Evolutionary conservation across 192 early-diverging fungal species (phyloP).

Genomic region (Linnemannia zychae): DNA sequence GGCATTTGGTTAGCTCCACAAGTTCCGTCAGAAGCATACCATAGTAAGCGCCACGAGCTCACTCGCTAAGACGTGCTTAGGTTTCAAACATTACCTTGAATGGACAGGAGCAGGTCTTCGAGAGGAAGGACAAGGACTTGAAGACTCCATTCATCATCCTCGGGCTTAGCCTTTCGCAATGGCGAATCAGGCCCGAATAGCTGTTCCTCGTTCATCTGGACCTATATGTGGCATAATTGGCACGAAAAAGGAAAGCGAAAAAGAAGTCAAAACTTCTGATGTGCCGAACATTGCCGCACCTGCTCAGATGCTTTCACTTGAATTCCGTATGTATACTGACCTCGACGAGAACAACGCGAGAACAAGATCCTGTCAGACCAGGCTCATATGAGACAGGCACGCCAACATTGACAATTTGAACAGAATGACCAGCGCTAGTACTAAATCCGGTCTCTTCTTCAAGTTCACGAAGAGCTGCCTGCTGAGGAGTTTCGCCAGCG

Average conservation of each 20-base stretch:
- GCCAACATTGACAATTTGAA: slow-evolving; percentile 27
- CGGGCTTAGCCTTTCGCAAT: slow-evolving; percentile 34
- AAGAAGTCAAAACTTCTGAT: too few species aligned
- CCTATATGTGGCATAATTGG: slow-evolving; percentile 39
- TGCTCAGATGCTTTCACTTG: background rate
- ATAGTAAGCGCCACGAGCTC: too few species aligned
- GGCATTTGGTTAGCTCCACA: background rate
- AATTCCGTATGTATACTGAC: slow-evolving; percentile 17
- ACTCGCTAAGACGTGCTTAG: too few species aligned
- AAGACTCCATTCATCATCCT: slow-evolving; percentile 70
- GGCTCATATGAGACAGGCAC: slow-evolving; percentile 64
- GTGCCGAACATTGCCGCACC: too few species aligned
- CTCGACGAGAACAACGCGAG: slow-evolving; percentile 55
- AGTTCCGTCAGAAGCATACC: too few species aligned
- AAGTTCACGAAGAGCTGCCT: slow-evolving; percentile 61
- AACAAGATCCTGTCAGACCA: slow-evolving; percentile 62
- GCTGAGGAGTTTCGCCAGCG: slow-evolving; percentile 40
- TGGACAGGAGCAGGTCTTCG: slow-evolving; percentile 29
- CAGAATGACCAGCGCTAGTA: slow-evolving; percentile 22
- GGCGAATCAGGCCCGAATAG: slow-evolving; percentile 15
- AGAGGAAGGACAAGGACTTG: slow-evolving; percentile 57
- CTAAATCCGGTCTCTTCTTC: slow-evolving; percentile 64
- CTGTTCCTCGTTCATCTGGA: slow-evolving; percentile 33
- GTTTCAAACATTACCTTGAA: slow-evolving; percentile 56
- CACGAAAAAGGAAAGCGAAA: slow-evolving; percentile 56